Evolutionary conservation across 176 grass and related monocot genomes (phyloP).

Genomic region (Musa acuminata): DNA sequence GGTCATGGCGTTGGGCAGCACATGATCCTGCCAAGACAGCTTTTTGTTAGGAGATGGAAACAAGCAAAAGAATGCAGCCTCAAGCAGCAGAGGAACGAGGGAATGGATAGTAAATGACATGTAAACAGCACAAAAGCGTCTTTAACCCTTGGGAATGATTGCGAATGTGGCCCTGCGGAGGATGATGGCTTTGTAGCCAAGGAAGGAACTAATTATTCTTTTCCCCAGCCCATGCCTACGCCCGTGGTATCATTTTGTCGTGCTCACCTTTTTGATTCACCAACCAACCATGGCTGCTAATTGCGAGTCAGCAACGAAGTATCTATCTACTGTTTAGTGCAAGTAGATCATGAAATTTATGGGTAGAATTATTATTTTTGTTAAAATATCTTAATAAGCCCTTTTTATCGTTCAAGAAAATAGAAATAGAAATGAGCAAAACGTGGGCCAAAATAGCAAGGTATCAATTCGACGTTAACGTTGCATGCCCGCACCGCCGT

Average conservation of each 20-base stretch:
- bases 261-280: background rate
- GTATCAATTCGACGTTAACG: no score
- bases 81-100: background rate
- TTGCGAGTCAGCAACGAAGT: no score
- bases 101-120: background rate
- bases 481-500: no score
- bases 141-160: background rate
- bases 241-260: slow-evolving; percentile 2
- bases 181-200: background rate
- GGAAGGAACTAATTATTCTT: background rate
- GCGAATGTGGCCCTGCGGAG: background rate
- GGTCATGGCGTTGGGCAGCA: background rate
- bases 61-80: background rate
- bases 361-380: background rate
- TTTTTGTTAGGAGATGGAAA: background rate
- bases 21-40: background rate
- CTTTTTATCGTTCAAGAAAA: no score
- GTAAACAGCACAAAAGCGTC: no score
- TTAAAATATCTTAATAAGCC: background rate
- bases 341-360: no score
- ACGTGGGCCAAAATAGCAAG: no score
- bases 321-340: no score
- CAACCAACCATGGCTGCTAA: no score
- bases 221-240: background rate
- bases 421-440: no score